Percentiles rank a stretch among this genome's conserved stretches.
Conservation (phyloP, 2,329 filamentous ascomycete genomes). For the Fusarium udum region DNA sequence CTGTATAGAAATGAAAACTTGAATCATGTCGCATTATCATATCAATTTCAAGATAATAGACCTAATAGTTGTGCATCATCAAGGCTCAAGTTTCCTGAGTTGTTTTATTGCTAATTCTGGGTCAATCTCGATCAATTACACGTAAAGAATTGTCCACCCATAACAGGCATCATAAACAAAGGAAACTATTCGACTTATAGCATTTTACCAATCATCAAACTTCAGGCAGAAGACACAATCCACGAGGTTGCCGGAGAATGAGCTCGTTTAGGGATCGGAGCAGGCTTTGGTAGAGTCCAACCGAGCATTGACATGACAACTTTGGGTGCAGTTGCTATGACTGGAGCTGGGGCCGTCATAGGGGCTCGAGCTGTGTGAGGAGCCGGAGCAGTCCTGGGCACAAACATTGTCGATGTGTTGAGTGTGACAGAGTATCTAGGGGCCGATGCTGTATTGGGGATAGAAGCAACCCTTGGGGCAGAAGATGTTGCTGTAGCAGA, state of each 20-base stretch:
- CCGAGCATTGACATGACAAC: constrained; percentile 18
- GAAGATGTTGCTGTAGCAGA: background rate
- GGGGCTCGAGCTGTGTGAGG: constrained; percentile 19
- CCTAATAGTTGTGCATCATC: accelerated
- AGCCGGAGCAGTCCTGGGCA: constrained; percentile 7
- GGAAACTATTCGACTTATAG: background rate
- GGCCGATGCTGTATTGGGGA: background rate
- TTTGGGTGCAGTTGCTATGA: constrained; percentile 15
- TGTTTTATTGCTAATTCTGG: background rate
- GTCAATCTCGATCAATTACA: background rate
- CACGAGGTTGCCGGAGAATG: constrained; percentile 11
- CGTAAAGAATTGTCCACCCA: background rate
- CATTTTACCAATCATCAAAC: too few species aligned
- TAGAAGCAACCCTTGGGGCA: background rate
- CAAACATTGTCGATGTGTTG: background rate
- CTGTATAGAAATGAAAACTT: background rate
- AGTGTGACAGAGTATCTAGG: background rate
- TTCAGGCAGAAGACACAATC: constrained; percentile 10
- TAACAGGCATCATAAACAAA: background rate
- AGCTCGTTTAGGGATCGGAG: constrained; percentile 9
- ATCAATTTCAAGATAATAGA: background rate
- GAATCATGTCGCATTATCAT: background rate
- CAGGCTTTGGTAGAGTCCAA: constrained; percentile 16
- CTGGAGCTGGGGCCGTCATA: constrained; percentile 7
- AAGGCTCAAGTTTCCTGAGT: background rate